phyloP scores from a whole-genome alignment of 768 basidiomycete genomes.

The Pseudohyphozyma bogoriensis region DNA sequence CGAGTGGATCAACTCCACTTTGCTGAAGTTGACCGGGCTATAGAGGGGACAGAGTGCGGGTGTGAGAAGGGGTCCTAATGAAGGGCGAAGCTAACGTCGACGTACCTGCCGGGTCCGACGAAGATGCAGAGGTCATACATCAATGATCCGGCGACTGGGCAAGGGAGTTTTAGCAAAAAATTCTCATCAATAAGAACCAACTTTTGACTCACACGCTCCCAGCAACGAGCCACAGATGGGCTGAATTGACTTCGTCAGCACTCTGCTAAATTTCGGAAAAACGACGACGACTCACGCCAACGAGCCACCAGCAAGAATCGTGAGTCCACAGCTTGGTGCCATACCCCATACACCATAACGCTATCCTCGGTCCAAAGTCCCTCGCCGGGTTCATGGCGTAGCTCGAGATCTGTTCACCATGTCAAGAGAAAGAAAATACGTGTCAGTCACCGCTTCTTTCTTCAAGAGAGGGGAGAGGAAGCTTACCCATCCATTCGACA shows the following conservation, averaged over 20 bases:
- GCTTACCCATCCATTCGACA: slow-evolving; percentile 13
- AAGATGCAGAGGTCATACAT: not conserved
- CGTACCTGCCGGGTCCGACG: not conserved
- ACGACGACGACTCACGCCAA: slow-evolving; percentile 7
- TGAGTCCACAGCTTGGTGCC: slow-evolving; percentile 18
- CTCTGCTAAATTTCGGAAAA: not conserved
- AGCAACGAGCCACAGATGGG: no score
- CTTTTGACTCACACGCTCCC: no score
- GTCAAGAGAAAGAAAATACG: not conserved
- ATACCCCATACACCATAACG: slow-evolving; percentile 19
- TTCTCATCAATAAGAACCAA: not conserved
- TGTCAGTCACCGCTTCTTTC: not conserved
- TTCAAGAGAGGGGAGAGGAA: not conserved
- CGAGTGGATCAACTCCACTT: no score
- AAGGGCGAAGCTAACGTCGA: no score
- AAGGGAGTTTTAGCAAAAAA: not conserved
- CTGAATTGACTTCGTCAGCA: no score
- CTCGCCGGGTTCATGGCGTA: slow-evolving; percentile 24
- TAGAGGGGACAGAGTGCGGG: no score
- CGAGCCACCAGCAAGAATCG: slow-evolving; percentile 21
- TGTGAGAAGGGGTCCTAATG: no score
- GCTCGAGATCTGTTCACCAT: no score
- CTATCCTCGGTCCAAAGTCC: slow-evolving; percentile 19
- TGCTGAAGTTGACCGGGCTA: no score
- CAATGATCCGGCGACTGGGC: not conserved